Conservation (phyloP, 345 rosid species). For the Brassica carinata region DNA sequence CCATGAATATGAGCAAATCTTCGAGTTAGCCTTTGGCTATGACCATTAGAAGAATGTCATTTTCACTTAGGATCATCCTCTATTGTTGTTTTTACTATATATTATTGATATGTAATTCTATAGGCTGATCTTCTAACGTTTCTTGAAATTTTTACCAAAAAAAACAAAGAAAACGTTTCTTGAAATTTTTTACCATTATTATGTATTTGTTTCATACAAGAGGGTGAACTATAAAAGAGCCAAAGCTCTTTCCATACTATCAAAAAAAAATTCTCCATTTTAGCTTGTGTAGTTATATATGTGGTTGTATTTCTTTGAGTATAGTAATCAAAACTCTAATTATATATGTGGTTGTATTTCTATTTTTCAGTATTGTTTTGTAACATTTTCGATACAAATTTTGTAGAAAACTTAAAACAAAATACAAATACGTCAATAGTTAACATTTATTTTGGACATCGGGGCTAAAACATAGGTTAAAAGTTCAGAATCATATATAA, state of each 20-base stretch:
- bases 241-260: neutral
- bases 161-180: neutral
- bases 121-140: neutral
- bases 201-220: neutral
- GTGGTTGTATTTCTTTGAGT: too few relatives aligned
- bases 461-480: too few relatives aligned
- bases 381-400: too few relatives aligned
- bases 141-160: neutral
- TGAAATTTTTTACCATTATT: neutral
- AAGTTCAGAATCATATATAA: too few relatives aligned
- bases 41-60: constrained; percentile 14
- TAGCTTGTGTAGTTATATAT: too few relatives aligned
- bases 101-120: neutral
- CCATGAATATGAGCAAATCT: constrained; percentile 62
- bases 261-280: neutral
- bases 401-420: too few relatives aligned
- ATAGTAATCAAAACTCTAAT: too few relatives aligned
- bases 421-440: too few relatives aligned
- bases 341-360: too few relatives aligned
- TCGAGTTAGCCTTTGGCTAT: constrained; percentile 55
- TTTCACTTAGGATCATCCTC: neutral
- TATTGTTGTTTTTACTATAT: neutral
- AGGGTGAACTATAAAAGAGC: neutral
- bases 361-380: too few relatives aligned
- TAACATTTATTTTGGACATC: too few relatives aligned